Percentiles rank a stretch among this genome's conserved stretches.
Evolutionary conservation across 2,329 filamentous ascomycete genomes (phyloP).

Genomic region (Cercospora sp.): DNA sequence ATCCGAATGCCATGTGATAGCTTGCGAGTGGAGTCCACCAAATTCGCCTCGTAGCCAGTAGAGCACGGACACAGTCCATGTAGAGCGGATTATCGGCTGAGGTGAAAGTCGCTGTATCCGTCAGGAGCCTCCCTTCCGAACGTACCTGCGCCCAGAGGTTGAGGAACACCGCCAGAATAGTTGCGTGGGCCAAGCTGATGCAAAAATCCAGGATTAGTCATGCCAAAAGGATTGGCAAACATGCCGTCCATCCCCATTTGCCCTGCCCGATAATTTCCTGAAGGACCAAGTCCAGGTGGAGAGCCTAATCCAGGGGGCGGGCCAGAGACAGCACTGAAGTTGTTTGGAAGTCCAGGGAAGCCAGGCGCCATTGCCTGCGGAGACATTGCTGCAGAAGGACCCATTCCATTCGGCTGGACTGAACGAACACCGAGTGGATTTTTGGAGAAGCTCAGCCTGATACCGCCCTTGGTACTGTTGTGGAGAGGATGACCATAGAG

Average conservation of each 20-base stretch:
- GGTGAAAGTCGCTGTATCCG: conserved; percentile 18
- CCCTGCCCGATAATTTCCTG: conserved; percentile 20
- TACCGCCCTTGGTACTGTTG: conserved; percentile 92
- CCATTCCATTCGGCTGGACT: conserved; percentile 61
- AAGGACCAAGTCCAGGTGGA: conserved; percentile 55
- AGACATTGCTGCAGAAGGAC: conserved; percentile 51
- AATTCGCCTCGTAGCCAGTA: background rate
- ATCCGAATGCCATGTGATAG: background rate
- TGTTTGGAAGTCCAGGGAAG: conserved; percentile 63
- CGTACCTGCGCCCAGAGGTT: conserved; percentile 31
- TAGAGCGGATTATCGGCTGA: conserved; percentile 6
- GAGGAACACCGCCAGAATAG: conserved; percentile 34
- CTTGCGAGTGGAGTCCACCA: background rate
- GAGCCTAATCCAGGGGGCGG: conserved; percentile 79
- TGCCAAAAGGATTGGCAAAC: conserved; percentile 35
- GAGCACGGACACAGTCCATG: background rate
- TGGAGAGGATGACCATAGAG: conserved; percentile 84
- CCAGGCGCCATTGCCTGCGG: conserved; percentile 56
- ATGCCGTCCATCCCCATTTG: conserved; percentile 32
- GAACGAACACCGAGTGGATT: conserved; percentile 92
- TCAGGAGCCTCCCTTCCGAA: conserved; percentile 27
- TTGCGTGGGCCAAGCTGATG: conserved; percentile 29
- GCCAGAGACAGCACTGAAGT: conserved; percentile 54
- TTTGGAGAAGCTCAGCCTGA: conserved; percentile 94
- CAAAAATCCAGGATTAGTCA: conserved; percentile 25